Evolutionary conservation across 805 yeast species (phyloP).

Genomic region (Torulaspora microellipsoides): DNA sequence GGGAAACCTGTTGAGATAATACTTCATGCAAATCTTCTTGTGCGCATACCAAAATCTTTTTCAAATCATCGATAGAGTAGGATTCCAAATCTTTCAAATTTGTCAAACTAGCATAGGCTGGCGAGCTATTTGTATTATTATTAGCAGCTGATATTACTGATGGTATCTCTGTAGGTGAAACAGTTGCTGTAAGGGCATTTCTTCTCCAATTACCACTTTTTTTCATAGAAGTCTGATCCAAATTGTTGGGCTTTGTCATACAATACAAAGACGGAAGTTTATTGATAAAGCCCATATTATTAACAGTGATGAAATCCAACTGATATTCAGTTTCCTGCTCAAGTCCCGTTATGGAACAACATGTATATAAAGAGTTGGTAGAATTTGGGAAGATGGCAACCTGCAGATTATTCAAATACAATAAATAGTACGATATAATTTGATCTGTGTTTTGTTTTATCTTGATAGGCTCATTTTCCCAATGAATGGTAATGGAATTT

Average conservation of each 20-base stretch:
- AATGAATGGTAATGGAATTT: slow-evolving; percentile 30
- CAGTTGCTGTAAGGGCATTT: slow-evolving; percentile 17
- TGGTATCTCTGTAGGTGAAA: slow-evolving; percentile 1
- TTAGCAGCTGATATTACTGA: not conserved
- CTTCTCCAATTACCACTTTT: slow-evolving; percentile 25
- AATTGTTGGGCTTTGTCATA: slow-evolving; percentile 23
- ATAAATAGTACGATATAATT: slow-evolving; percentile 28
- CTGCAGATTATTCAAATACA: slow-evolving; percentile 31
- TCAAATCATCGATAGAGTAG: slow-evolving; percentile 31
- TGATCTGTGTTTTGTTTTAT: slow-evolving; percentile 4
- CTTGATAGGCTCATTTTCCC: slow-evolving; percentile 32
- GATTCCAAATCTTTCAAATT: slow-evolving; percentile 29
- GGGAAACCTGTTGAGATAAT: slow-evolving; percentile 23
- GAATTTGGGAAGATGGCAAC: slow-evolving; percentile 31
- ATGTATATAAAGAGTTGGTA: slow-evolving; percentile 30
- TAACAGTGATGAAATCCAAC: slow-evolving; percentile 33
- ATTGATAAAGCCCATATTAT: slow-evolving; percentile 32
- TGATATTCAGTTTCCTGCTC: slow-evolving; percentile 27
- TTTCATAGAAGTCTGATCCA: slow-evolving; percentile 8
- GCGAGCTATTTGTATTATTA: slow-evolving; percentile 10
- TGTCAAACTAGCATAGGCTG: slow-evolving; percentile 29
- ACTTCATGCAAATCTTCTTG: slow-evolving; percentile 36
- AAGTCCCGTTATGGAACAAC: slow-evolving; percentile 30
- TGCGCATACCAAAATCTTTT: slow-evolving; percentile 30
- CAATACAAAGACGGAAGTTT: slow-evolving; percentile 31